phyloP scores from a whole-genome alignment of 352 stramenopile species.

The Phytophthora aleatoria region DNA sequence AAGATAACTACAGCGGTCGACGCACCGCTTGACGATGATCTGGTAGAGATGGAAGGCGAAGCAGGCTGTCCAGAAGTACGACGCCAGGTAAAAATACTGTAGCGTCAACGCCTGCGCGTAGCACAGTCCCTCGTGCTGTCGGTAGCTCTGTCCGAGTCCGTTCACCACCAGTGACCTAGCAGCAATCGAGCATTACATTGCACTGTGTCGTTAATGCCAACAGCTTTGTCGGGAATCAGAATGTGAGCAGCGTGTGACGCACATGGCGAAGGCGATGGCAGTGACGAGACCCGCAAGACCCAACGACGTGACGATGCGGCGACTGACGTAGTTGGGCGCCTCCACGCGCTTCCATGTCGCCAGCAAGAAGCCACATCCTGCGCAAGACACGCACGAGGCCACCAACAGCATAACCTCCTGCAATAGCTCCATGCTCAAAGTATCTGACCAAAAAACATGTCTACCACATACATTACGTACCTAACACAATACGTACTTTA shows the following conservation, averaged over 20 bases:
- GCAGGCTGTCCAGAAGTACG: constrained; percentile 84
- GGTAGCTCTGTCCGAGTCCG: constrained; percentile 48
- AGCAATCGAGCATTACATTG: background rate
- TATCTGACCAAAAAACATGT: constrained; percentile 6
- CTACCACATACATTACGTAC: constrained; percentile 4
- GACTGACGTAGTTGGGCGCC: constrained; percentile 69
- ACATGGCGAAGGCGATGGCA: constrained; percentile 69
- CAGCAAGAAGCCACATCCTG: constrained; percentile 74
- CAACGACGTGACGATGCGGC: constrained; percentile 73
- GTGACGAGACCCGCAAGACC: constrained; percentile 64
- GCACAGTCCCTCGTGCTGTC: constrained; percentile 53
- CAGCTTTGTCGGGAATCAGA: constrained; percentile 2
- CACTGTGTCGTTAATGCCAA: constrained; percentile 1
- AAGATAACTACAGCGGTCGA: background rate
- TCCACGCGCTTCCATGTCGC: constrained; percentile 71
- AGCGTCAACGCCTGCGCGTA: constrained; percentile 72
- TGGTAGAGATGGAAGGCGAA: constrained; percentile 89
- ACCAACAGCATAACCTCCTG: constrained; percentile 60
- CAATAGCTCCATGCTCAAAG: constrained; percentile 33
- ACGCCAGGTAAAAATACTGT: constrained; percentile 85
- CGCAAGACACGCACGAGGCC: constrained; percentile 62
- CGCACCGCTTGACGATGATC: constrained; percentile 78
- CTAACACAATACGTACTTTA: background rate
- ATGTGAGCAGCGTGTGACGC: constrained; percentile 9
- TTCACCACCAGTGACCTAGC: constrained; percentile 66